Evolutionary conservation across 2,329 filamentous ascomycete genomes (phyloP), one percentile per base, ranked within the genome.

Genomic region (Exophiala sp.): DNA sequence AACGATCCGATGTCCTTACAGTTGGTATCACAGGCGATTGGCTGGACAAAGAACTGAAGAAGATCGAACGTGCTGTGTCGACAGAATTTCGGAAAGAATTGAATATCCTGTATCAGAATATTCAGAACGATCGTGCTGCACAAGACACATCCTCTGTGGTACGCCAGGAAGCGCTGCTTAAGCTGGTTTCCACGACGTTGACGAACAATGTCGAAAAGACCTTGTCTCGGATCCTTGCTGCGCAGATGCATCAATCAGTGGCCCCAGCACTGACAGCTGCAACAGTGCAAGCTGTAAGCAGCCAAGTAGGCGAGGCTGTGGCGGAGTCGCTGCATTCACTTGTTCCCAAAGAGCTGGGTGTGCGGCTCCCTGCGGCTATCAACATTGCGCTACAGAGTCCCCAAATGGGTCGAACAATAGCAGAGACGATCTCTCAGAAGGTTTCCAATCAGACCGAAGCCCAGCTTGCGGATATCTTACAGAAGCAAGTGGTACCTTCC

Each of bases 131-230:
- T 59, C 79, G 78, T 61, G 77, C 79, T 48, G 75, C 78, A 37
- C 76, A 81, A 62, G 80, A 83, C 62, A 79, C 80, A 43, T 75
- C 81, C 14, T 75, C 77, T 32, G 72, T 76, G 34, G 77, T 81
- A n/a, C 82, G 83, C 63, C 82, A 86, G 62, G 82, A 86, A 59
- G 80, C 82, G 34, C 74, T 87, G 16, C 74, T 88, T 37, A 80
- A 81, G 22, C 68, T 86, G 46, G 79, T 87, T 2, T 86, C 83
- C 1, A 79, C 73, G 55, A 86, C 83, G 2, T 68, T 88, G 38
- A 80, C 80, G 9, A 81, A 84, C 53, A 86, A 86, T 49, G 79
- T 87, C 19, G 83, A 88, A 66, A 83, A 85, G 61, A 86, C 87
- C 18, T 76, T 96, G 30, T 76, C 82, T 53, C 82, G 81, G 53